These are phyloP conservation scores for Solanum verrucosum DNA, from an alignment of 257 asterid genomes.

Conservation along the genomic window DNA sequence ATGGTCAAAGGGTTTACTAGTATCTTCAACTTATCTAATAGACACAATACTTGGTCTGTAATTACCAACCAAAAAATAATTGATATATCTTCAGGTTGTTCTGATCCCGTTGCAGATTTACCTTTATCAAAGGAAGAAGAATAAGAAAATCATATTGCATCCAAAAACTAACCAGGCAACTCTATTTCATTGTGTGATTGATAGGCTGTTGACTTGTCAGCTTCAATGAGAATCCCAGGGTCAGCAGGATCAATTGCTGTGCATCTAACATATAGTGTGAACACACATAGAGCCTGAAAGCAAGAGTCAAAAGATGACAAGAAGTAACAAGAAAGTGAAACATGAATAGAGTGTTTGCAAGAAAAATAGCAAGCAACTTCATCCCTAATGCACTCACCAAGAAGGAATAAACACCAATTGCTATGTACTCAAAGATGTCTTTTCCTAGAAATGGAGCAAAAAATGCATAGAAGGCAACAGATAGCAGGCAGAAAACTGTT, in stretches of 20 bases:
- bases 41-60: not conserved
- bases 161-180: slow-evolving; percentile 46
- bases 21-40: not conserved
- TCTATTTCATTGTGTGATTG: slow-evolving; percentile 59
- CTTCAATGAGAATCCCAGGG: slow-evolving; percentile 78
- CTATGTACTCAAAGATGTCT: slow-evolving; percentile 70
- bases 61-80: not conserved
- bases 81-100: not conserved
- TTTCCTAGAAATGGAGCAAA: slow-evolving; percentile 97
- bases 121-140: not conserved
- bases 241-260: slow-evolving; percentile 97
- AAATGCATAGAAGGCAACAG: slow-evolving; percentile 93
- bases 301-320: slow-evolving; percentile 8
- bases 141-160: not conserved
- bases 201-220: slow-evolving; percentile 43
- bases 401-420: slow-evolving; percentile 78
- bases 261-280: slow-evolving; percentile 79
- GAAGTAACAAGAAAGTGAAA: slow-evolving; percentile 3
- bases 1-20: not conserved
- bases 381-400: slow-evolving; percentile 46
- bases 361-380: not conserved
- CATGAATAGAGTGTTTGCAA: not conserved
- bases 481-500: slow-evolving; percentile 81
- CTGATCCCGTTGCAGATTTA: not conserved
- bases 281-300: slow-evolving; percentile 66